Evolutionary conservation across 805 yeast genomes (phyloP).

Genomic region (Candida gorgasii): DNA sequence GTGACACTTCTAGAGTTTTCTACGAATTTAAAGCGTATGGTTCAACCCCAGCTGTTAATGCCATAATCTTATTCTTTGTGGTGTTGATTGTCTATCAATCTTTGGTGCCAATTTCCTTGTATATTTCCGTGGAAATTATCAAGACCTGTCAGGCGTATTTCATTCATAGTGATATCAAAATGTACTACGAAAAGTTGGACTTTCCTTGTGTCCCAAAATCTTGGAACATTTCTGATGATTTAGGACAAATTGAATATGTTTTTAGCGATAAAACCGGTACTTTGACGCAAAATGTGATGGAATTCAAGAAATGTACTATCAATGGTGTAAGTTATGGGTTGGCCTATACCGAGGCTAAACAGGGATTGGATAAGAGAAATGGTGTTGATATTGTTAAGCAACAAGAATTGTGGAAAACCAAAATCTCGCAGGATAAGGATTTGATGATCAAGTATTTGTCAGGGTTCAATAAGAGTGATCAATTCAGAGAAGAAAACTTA

Average conservation of each 20-base stretch:
- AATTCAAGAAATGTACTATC: slow-evolving; percentile 73
- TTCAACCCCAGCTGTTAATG: slow-evolving; percentile 61
- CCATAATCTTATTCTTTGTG: slow-evolving; percentile 68
- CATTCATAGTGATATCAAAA: slow-evolving; percentile 65
- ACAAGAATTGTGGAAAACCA: slow-evolving; percentile 37
- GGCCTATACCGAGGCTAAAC: slow-evolving; percentile 77
- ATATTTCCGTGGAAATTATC: slow-evolving; percentile 76
- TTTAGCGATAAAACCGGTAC: slow-evolving; percentile 87
- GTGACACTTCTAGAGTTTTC: slow-evolving; percentile 46
- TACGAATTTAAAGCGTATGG: slow-evolving; percentile 67
- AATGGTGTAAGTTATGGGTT: slow-evolving; percentile 67
- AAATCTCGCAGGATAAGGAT: slow-evolving; percentile 43
- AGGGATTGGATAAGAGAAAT: slow-evolving; percentile 65
- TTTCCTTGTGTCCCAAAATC: slow-evolving; percentile 79
- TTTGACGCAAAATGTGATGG: slow-evolving; percentile 80
- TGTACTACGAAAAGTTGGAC: slow-evolving; percentile 70
- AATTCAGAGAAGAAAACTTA: slow-evolving; percentile 48
- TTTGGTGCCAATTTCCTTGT: slow-evolving; percentile 77
- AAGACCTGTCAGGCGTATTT: slow-evolving; percentile 76
- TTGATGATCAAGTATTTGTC: slow-evolving; percentile 50
- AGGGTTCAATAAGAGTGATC: slow-evolving; percentile 40
- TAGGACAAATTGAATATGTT: slow-evolving; percentile 80
- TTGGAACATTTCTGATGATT: slow-evolving; percentile 81
- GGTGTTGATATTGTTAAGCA: slow-evolving; percentile 63
- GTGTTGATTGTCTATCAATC: slow-evolving; percentile 73